phyloP scores from a whole-genome alignment of 805 yeast species.

The Zygosaccharomyces siamensis region DNA sequence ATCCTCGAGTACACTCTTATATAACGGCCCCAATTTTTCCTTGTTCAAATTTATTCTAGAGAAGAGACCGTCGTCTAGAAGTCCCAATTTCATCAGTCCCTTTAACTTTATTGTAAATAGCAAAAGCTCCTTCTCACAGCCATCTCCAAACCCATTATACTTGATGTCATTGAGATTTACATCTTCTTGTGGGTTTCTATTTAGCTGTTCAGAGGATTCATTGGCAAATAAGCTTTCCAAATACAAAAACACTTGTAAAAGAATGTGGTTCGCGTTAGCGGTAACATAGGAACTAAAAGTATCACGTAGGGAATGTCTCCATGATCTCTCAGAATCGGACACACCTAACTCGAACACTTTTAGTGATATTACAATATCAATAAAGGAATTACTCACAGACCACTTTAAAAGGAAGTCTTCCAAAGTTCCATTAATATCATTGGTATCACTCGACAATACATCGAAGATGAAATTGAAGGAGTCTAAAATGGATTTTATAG shows the following conservation, averaged over 20 bases:
- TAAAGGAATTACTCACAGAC: conserved; percentile 19
- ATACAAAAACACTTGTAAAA: conserved; percentile 23
- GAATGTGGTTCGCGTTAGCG: conserved; percentile 7
- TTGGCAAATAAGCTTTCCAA: conserved; percentile 28
- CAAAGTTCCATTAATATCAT: conserved; percentile 1
- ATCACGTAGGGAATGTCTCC: conserved; percentile 19
- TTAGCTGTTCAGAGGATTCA: conserved; percentile 17
- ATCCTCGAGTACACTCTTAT: conserved; percentile 23
- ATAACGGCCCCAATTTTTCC: conserved; percentile 25
- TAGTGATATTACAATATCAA: conserved; percentile 26
- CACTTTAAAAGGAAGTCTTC: conserved; percentile 12
- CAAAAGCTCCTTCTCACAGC: conserved; percentile 23
- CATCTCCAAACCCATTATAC: conserved; percentile 8
- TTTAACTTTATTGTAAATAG: conserved; percentile 30
- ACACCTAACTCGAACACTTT: conserved; percentile 29
- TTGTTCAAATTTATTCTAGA: conserved; percentile 26
- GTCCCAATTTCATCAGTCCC: conserved; percentile 23
- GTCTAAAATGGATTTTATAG: conserved; percentile 15
- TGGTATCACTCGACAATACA: conserved; percentile 4
- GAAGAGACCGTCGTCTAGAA: conserved; percentile 14
- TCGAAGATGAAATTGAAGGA: conserved; percentile 14
- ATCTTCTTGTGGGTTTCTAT: conserved; percentile 28
- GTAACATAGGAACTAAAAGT: conserved; percentile 15
- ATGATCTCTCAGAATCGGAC: conserved; percentile 22
- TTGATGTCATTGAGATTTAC: conserved; percentile 22